Evolutionary conservation across 306 rosid genomes (phyloP).

Genomic region (Abrus precatorius): DNA sequence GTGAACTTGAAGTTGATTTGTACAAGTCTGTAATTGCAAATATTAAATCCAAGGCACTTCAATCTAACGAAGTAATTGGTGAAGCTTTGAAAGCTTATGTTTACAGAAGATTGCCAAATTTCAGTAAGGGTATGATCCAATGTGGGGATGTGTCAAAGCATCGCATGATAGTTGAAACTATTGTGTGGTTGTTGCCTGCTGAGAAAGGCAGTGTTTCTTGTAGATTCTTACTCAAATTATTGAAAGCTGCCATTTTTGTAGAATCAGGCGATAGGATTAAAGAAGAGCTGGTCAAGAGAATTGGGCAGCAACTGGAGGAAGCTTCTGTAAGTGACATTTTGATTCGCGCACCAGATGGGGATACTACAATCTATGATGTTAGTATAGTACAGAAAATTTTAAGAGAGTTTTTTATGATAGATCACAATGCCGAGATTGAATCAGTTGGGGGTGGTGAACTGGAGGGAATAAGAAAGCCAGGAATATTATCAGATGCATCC

Average conservation of each 20-base stretch:
- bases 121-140: slow-evolving; percentile 80
- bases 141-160: slow-evolving; percentile 67
- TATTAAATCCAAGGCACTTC: slow-evolving; percentile 65
- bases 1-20: slow-evolving; percentile 90
- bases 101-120: slow-evolving; percentile 80
- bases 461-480: slow-evolving; percentile 63
- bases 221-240: slow-evolving; percentile 80
- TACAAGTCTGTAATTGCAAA: slow-evolving; percentile 67
- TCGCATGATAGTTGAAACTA: slow-evolving; percentile 64
- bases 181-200: slow-evolving; percentile 78
- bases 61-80: slow-evolving; percentile 80
- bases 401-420: slow-evolving; percentile 70
- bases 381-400: slow-evolving; percentile 73
- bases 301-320: slow-evolving; percentile 94
- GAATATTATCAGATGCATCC: slow-evolving; percentile 91
- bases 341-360: slow-evolving; percentile 72
- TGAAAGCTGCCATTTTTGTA: slow-evolving; percentile 74
- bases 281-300: slow-evolving; percentile 73
- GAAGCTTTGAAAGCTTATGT: slow-evolving; percentile 95
- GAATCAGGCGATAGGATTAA: slow-evolving; percentile 65
- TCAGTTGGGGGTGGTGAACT: slow-evolving; percentile 59
- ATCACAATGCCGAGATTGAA: slow-evolving; percentile 71
- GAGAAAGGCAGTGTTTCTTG: slow-evolving; percentile 86
- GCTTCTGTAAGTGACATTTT: slow-evolving; percentile 85
- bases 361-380: slow-evolving; percentile 67